Evolutionary conservation across 805 yeast species (phyloP).

Genomic region (Ogataea pilisensis): DNA sequence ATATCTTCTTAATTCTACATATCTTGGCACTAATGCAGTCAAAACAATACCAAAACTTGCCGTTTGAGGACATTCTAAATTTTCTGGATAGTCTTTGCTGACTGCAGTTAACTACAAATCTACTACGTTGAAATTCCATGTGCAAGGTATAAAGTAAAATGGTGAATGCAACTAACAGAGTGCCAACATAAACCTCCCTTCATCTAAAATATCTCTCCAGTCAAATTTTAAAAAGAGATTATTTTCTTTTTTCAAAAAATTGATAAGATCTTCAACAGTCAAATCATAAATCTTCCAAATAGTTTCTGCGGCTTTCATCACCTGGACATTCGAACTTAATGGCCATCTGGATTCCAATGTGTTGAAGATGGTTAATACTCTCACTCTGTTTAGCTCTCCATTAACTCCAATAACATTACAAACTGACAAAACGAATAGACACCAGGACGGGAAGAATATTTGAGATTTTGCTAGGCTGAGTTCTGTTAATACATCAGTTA

Average conservation of each 20-base stretch:
- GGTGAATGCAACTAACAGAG: no score
- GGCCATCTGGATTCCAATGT: conserved; percentile 27
- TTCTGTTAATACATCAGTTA: conserved; percentile 7
- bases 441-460: conserved; percentile 31
- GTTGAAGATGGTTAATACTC: conserved; percentile 18
- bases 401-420: conserved; percentile 12
- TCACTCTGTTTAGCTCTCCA: conserved; percentile 15
- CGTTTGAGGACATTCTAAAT: no score
- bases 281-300: conserved; percentile 30
- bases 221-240: conserved; percentile 12
- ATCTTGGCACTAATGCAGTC: no score
- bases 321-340: conserved; percentile 18
- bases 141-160: no score
- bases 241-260: conserved; percentile 5
- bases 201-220: conserved; percentile 27
- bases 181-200: conserved; percentile 23
- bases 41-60: no score
- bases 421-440: conserved; percentile 24
- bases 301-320: conserved; percentile 23
- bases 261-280: conserved; percentile 6
- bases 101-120: no score
- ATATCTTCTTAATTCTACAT: no score
- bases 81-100: no score
- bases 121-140: no score
- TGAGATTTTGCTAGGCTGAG: conserved; percentile 11